Evolutionary conservation across 129 eudicot genomes (phyloP).

Genomic region (Pittosporum tobira): DNA sequence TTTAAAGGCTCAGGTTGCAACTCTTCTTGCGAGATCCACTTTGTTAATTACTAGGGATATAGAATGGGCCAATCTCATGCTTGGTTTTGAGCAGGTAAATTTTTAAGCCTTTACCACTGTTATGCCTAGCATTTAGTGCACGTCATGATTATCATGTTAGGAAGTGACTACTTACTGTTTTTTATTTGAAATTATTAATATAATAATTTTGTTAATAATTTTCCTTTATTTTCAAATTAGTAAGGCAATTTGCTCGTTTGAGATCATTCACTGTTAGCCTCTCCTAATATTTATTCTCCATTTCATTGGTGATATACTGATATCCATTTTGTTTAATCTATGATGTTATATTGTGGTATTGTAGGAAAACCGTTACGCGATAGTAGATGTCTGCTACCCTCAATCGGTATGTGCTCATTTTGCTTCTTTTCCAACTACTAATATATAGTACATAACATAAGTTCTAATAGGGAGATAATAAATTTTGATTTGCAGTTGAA

Average conservation of each 20-base stretch:
- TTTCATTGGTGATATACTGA: background rate
- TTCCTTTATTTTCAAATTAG: background rate
- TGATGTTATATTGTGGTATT: constrained; percentile 16
- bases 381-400: constrained; percentile 85
- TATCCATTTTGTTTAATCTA: background rate
- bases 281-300: background rate
- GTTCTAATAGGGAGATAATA: background rate
- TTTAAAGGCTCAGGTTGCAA: constrained; percentile 61
- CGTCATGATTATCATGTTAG: background rate
- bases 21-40: constrained; percentile 93
- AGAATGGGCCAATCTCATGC: constrained; percentile 94
- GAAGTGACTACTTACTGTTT: too few relatives aligned
- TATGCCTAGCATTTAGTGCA: constrained; percentile 1
- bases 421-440: constrained; percentile 9
- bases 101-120: constrained; percentile 3
- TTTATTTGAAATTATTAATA: too few relatives aligned
- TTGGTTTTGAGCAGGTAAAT: constrained; percentile 94
- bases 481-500: background rate
- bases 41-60: constrained; percentile 94
- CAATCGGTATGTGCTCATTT: constrained; percentile 47
- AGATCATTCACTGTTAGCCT: background rate
- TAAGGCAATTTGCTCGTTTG: background rate
- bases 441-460: background rate
- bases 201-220: background rate
- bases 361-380: constrained; percentile 83